A percentile compares a stretch with the other conserved stretches of the same genome.
phyloP scores from a whole-genome alignment of 495 filamentous ascomycete genomes.

The Melanomma pulvis-pyrius region DNA sequence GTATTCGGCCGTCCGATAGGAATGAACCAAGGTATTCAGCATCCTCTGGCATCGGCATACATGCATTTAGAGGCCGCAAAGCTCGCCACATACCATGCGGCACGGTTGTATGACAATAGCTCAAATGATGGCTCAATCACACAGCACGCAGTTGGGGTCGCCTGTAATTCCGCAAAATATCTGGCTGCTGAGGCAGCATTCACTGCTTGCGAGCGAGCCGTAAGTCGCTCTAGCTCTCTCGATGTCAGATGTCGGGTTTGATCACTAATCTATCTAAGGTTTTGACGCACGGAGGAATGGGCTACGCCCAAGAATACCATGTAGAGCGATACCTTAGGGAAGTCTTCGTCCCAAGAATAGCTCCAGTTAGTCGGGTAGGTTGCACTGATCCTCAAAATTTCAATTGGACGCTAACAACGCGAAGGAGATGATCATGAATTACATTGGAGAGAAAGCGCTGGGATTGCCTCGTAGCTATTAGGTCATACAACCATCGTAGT shows the following conservation, averaged over 20 bases:
- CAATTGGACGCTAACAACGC: background rate
- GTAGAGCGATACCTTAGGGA: conserved; percentile 78
- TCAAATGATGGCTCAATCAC: conserved; percentile 54
- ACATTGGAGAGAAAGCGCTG: conserved; percentile 73
- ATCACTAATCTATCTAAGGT: background rate
- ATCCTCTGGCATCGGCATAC: conserved; percentile 72
- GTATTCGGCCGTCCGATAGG: conserved; percentile 75
- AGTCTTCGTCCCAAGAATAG: conserved; percentile 73
- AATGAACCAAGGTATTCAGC: conserved; percentile 73
- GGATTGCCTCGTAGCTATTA: conserved; percentile 60
- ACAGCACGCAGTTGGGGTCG: conserved; percentile 67
- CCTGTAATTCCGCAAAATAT: conserved; percentile 77
- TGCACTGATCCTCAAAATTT: background rate
- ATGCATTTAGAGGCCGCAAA: conserved; percentile 83
- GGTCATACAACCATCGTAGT: background rate
- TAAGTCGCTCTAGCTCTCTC: conserved; percentile 9
- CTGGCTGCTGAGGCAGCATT: conserved; percentile 79
- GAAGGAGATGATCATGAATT: conserved; percentile 77
- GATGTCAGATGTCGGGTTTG: background rate
- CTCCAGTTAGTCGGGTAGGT: conserved; percentile 65
- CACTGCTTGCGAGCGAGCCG: conserved; percentile 70
- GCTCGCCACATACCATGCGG: conserved; percentile 75
- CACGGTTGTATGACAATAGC: conserved; percentile 68
- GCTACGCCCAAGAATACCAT: conserved; percentile 77
- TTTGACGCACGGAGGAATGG: conserved; percentile 72